Evolutionary conservation across 768 basidiomycete genomes (phyloP), one percentile per base, ranked within the genome.

Genomic region (Rhodosporidiobolus sp.): DNA sequence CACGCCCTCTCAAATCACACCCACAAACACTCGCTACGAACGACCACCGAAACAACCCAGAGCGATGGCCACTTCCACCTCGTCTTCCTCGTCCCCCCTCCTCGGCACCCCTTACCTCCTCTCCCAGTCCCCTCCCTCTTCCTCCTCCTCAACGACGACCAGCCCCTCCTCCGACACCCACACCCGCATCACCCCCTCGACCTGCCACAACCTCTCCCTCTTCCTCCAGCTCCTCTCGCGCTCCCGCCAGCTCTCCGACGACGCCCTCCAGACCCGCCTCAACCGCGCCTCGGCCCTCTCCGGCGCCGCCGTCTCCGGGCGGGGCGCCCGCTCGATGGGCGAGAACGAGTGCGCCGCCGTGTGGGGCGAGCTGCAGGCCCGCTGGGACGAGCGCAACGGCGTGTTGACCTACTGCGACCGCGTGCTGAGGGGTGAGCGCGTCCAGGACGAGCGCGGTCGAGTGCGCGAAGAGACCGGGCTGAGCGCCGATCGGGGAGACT

Each of bases 31-130:
- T 43, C 11, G 53, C 34, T 63, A 61, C 32, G 46, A 45, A 35
- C 49, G 60, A 28, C 43, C 45, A 8, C 30, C 35, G 50, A 67
- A 63, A n/a, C 58, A n/a, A 50, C 48, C 38, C 43, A 57, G 34
- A 55, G 45, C 50, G 30, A 28, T 43, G 38, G 54, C 50, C 57
- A 48, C 30, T 67, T 57, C 56, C 19, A 9, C 45, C 52, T 59
- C 57, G 1, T 45, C 32, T 35, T 49, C n/a, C 50, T 58, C 48
- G 20, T 56, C 71, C 52, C 70, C 70, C 28, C 54, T 72, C 14
- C 65, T 72, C 65, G 71, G 66, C 32, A 63, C 66, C 2, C 57
- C 63, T 24, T 72, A 50, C 32, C 49, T 68, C 19, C 65, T 66
- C 55, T 57, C 70, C 22, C 61, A 56, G 28, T 64, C 73, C 38